Conservation (phyloP, 257 asterid species). For the Capsicum chinense region DNA sequence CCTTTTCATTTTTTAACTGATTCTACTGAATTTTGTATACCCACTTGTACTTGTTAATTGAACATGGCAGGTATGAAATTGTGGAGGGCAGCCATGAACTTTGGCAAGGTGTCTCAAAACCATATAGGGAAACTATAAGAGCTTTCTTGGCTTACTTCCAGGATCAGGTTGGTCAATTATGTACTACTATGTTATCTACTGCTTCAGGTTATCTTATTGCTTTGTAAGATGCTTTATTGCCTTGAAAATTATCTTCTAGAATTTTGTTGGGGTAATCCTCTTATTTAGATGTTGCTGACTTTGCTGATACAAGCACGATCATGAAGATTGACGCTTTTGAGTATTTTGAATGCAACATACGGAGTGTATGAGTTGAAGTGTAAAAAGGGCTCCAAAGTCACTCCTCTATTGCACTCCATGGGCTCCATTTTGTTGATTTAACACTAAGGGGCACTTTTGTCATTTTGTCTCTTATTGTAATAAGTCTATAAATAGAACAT, state of each 20-base stretch:
- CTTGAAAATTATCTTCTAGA: slow-evolving; percentile 18
- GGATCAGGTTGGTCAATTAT: slow-evolving; percentile 69
- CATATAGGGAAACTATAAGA: slow-evolving; percentile 95
- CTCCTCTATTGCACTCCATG: no score
- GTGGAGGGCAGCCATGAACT: slow-evolving; percentile 90
- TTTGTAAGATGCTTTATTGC: background rate
- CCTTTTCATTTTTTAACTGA: background rate
- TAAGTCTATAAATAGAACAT: no score
- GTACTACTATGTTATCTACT: background rate
- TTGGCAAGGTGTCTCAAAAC: slow-evolving; percentile 93
- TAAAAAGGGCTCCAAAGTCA: no score
- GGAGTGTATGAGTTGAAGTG: no score
- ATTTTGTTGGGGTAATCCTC: background rate
- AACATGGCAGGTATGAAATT: slow-evolving; percentile 71
- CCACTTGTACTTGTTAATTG: slow-evolving; percentile 37
- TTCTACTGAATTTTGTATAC: slow-evolving; percentile 27
- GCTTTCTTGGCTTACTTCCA: slow-evolving; percentile 93
- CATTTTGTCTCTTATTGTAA: no score
- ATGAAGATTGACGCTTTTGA: no score
- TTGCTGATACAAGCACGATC: no score
- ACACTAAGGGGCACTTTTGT: no score
- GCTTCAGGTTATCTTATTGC: background rate
- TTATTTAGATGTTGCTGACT: background rate
- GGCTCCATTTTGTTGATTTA: no score
- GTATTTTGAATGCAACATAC: no score